These are phyloP conservation scores for Kluyveromyces aestuarii DNA, from an alignment of 805 yeast species.

Conservation along the genomic window DNA sequence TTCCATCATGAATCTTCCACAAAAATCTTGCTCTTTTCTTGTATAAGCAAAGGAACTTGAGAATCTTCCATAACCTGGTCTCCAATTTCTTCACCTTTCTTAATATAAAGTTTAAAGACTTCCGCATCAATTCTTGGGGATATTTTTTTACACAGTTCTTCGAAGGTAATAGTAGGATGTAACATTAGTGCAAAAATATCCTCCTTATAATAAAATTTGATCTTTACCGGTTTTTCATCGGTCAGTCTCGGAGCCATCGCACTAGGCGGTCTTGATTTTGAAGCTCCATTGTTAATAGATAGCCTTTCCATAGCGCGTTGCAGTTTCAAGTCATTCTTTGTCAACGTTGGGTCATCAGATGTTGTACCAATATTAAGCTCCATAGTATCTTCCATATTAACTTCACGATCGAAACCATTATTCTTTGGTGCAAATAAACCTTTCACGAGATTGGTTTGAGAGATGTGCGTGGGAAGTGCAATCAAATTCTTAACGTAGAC, in stretches of 20 bases:
- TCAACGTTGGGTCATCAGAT: constrained; percentile 25
- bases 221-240: constrained; percentile 33
- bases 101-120: constrained; percentile 29
- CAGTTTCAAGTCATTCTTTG: constrained; percentile 25
- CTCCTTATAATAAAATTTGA: constrained; percentile 70
- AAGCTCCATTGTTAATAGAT: constrained; percentile 12
- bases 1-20: constrained; percentile 26
- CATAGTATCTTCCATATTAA: constrained; percentile 10
- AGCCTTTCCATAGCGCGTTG: constrained; percentile 20
- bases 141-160: constrained; percentile 43
- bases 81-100: constrained; percentile 24
- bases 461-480: constrained; percentile 66
- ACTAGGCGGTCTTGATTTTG: constrained; percentile 25
- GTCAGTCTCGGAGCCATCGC: constrained; percentile 17
- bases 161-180: constrained; percentile 38
- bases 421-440: constrained; percentile 52
- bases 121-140: constrained; percentile 39
- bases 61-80: constrained; percentile 28
- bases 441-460: constrained; percentile 58
- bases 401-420: constrained; percentile 29
- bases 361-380: constrained; percentile 1
- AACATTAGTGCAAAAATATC: constrained; percentile 69
- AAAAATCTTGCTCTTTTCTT: constrained; percentile 30
- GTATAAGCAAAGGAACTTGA: constrained; percentile 27
- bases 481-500: constrained; percentile 52